A percentile compares a stretch with the other conserved stretches of the same genome.
These are phyloP conservation scores for Pseudoscleropodium purum DNA, from an alignment of 225 moss, liverwort and hornwort genomes.

Conservation along the genomic window DNA sequence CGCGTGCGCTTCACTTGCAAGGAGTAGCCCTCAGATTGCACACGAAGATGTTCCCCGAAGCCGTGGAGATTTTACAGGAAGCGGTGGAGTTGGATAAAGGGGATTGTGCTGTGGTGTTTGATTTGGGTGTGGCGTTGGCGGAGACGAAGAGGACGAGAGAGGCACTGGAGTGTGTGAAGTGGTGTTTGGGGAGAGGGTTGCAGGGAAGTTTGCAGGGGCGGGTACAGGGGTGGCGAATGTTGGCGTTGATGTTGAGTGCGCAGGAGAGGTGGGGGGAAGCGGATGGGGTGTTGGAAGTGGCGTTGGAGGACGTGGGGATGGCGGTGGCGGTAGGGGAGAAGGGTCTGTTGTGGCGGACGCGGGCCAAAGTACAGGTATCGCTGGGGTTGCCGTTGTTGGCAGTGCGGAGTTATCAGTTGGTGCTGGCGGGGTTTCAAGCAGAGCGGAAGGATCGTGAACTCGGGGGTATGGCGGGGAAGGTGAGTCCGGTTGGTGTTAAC, in stretches of 20 bases:
- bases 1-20: slow-evolving; percentile 62
- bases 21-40: slow-evolving; percentile 54
- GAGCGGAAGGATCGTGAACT: slow-evolving; percentile 10
- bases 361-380: slow-evolving; percentile 66
- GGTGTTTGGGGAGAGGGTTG: slow-evolving; percentile 47
- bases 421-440: slow-evolving; percentile 57
- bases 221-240: slow-evolving; percentile 64
- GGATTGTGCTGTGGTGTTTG: slow-evolving; percentile 61
- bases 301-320: slow-evolving; percentile 65
- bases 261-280: slow-evolving; percentile 73
- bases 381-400: slow-evolving; percentile 59
- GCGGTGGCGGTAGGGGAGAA: slow-evolving; percentile 58
- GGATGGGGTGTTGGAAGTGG: slow-evolving; percentile 58
- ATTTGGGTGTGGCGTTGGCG: slow-evolving; percentile 68
- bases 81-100: slow-evolving; percentile 56
- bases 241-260: slow-evolving; percentile 64
- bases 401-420: slow-evolving; percentile 44
- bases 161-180: slow-evolving; percentile 74
- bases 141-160: slow-evolving; percentile 48
- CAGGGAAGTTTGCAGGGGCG: background rate
- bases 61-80: slow-evolving; percentile 40
- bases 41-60: slow-evolving; percentile 33
- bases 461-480: accelerated
- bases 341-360: slow-evolving; percentile 46
- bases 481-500: background rate